Base-by-base conservation (phyloP, 2,329 filamentous ascomycete species). In the Diatrype stigma region DNA sequence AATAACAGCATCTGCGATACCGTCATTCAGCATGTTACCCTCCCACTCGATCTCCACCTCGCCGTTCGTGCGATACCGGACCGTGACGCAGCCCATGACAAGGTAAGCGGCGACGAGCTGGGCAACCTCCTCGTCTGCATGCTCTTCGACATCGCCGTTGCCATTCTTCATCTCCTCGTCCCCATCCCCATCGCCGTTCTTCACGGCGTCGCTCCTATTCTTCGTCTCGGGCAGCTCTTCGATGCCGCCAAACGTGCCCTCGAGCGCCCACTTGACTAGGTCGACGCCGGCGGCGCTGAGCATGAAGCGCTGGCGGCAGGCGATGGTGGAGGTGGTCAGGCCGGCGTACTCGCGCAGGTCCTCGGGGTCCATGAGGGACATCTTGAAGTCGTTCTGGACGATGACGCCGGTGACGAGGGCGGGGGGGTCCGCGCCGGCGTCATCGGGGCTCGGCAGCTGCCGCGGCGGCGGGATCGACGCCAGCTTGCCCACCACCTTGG, bases 321-420 rank as follows among this genome's bases (percentile, higher is more conserved):
- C 84, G 51, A 99, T 93, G 1, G 89, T 96, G 0, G 94, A 97
- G 0, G 94, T 97, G 2, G 91, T 96, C 28, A 99, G 75, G n/a
- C 94, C 94, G 0, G 94, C 94, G 67, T 96, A 99, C 70, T 99
- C 94, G 54, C 91, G 86, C 32, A 99, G 77, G 66, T 99, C 94
- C 61, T 97, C 94, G 0, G 94, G 92, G 1, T 92, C 92, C 93
- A 99, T 97, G 32, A 99, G 78, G 0, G 89, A 95, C 65, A 99
- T 83, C 69, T 97, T 96, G 70, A 99, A 97, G 67, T 96, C 94
- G 67, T 96, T 97, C 61, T 97, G 93, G 7, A 99, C 92, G 16
- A 99, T 78, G 0, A 99, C 94, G 26, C 94, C 94, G 0, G 87
- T 89, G 60, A 99, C 82, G 42, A 97, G 76, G 50, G 73, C 74